Base-by-base conservation (phyloP, 805 yeast genomes). In the Yueomyces sinensis region DNA sequence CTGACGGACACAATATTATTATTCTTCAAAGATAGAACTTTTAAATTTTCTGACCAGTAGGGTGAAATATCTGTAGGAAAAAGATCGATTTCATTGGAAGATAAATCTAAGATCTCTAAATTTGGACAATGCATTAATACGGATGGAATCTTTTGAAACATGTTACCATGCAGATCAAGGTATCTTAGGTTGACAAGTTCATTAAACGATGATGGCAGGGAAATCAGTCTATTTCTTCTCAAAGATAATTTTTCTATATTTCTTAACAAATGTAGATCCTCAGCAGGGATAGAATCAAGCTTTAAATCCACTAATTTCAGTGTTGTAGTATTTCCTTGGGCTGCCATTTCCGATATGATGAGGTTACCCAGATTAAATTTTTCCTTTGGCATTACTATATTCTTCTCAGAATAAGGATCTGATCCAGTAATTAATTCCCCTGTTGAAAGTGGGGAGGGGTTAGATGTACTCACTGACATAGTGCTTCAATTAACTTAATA, bases 41-140 rank as follows among this genome's bases (percentile, higher is more conserved):
- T 69, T 41, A 78, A 58, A 38, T 61, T 59, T 17, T 56, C 54
- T 13, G 53, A 52, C 42, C 80, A 57, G 11, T 47, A 43, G 0
- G 58, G 50, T 5, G 56, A 42, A 16, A 71, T 39, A 2, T 62
- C 63, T 3, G 50, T 39, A 1, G 82, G 78, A 13, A 82, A 52
- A 3, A 46, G 41, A n/a, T 53, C 49, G 20, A 82, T 55, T 18
- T 50, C 53, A 49, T 82, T 82, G 27, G 61, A 55, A 16, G 84
- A 74, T 16, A 81, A 51, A 52, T 82, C 89, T 29, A 82, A 54
- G 34, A 75, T 74, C 45, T 78, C 87, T 36, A 82, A 56, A 6
- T 63, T 60, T 11, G 52, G 45, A 43, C 62, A 50, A 27, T 52
- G 51, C 18, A 52, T 38, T 38, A 72, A 45, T 5, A 63, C 48